Conservation (phyloP, 2,329 filamentous ascomycete species). For the Fusarium tanahbumbuense region DNA sequence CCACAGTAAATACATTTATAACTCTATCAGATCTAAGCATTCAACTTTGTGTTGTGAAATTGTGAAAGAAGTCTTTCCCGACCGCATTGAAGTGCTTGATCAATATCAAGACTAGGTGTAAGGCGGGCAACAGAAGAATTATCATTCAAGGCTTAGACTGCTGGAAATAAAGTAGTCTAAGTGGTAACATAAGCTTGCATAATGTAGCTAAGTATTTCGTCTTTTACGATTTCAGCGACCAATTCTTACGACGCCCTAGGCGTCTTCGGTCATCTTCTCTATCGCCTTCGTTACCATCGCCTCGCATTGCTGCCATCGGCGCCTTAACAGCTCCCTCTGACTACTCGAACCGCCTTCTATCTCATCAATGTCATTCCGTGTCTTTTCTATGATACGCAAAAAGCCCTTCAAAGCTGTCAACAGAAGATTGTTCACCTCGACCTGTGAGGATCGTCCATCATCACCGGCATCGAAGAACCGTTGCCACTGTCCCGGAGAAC, state of each 20-base stretch:
- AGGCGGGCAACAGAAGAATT: background rate
- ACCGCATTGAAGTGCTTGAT: background rate
- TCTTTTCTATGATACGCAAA: slow-evolving; percentile 47
- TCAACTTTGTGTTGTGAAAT: background rate
- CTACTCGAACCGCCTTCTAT: slow-evolving; percentile 46
- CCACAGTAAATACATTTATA: background rate
- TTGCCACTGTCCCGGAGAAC: slow-evolving; percentile 50
- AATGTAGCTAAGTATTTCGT: background rate
- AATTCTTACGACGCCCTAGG: background rate
- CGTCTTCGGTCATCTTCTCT: slow-evolving; percentile 23
- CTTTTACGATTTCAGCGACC: background rate
- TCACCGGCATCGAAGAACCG: slow-evolving; percentile 58
- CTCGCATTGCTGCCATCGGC: slow-evolving; percentile 59
- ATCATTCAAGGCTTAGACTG: background rate
- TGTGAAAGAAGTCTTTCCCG: background rate
- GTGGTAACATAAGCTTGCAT: background rate
- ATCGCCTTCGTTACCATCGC: slow-evolving; percentile 53
- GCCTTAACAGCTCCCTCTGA: slow-evolving; percentile 54
- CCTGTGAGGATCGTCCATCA: slow-evolving; percentile 60
- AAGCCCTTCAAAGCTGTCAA: slow-evolving; percentile 54
- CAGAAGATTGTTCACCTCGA: slow-evolving; percentile 53
- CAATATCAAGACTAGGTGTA: background rate
- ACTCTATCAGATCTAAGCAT: background rate
- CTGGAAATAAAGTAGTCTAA: background rate
- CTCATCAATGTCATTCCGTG: slow-evolving; percentile 48